Evolutionary conservation across 192 early-diverging fungal genomes (phyloP), one percentile per base, ranked within the genome.

Genomic region (Coemansia sp.): DNA sequence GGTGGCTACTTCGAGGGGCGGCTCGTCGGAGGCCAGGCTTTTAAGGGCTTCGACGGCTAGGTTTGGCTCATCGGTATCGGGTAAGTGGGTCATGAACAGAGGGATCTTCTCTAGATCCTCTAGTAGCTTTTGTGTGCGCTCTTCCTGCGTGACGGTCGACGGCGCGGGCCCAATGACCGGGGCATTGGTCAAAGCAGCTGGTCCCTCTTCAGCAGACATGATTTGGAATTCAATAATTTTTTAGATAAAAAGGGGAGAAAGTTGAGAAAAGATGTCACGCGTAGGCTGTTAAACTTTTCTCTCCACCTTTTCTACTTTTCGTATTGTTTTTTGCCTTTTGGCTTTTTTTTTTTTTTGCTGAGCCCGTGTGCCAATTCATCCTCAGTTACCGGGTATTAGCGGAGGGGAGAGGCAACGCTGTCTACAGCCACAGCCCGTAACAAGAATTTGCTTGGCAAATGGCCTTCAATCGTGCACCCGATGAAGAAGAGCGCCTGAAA

Each of bases 21-120:
- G 90, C 36, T 95, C 97, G 59, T 99, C 96, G 69, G 90, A 95
- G 1, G 88, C 84, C 20, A 99, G 76, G 43, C 88, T 86, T 69
- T 95, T 89, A 13, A 98, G 66, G 1, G 97, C 97, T 25, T 77
- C 85, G 37, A 98, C 76, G 0, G 90, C 86, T 5, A 86, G 76
- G 67, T 94, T 94, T 43, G 87, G 86, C 8, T 82, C 77, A 38
- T 88, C 89, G 18, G 28, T 69, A 11, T 88, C 76, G 9, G 89
- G 88, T 23, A 95, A 69, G 14, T 84, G 68, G 43, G 76, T 86
- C 97, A 99, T 99, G 79, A 99, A 99, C 48, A 99, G 81, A 5
- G 97, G 97, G n/a, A 93, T 88, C n/a, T 77, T 82, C 37, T 88
- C 73, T 62, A 93, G 79, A 23, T 90, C 85, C 47, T 79, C 67